These are phyloP conservation scores for Kazachstania viticola DNA, from an alignment of 805 yeast genomes.

Conservation along the genomic window DNA sequence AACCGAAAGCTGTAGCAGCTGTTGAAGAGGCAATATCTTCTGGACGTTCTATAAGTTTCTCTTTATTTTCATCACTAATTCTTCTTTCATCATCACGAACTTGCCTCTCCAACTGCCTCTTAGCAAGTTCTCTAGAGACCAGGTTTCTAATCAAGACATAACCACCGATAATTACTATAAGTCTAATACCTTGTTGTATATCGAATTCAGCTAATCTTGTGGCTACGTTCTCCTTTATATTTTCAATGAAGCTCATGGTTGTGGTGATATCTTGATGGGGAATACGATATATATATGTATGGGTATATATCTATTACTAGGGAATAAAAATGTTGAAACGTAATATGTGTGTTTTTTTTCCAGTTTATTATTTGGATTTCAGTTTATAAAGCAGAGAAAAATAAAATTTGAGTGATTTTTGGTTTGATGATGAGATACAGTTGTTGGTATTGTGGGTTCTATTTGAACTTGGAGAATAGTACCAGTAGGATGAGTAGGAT, in stretches of 20 bases:
- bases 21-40: conserved; percentile 19
- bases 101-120: conserved; percentile 42
- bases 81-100: conserved; percentile 27
- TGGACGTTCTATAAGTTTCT: conserved; percentile 28
- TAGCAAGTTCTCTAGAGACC: conserved; percentile 45
- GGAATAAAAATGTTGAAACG: too few species aligned
- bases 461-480: conserved; percentile 70
- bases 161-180: conserved; percentile 45
- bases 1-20: conserved; percentile 38
- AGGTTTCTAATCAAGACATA: conserved; percentile 48
- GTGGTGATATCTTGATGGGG: too few species aligned
- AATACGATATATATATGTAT: too few species aligned
- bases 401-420: too few species aligned
- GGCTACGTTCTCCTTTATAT: conserved; percentile 1
- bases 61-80: conserved; percentile 24
- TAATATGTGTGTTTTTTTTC: too few species aligned
- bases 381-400: too few species aligned
- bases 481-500: conserved; percentile 73
- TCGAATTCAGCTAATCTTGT: conserved; percentile 6
- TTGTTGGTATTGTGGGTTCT: too few species aligned
- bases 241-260: too few species aligned
- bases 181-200: conserved; percentile 11
- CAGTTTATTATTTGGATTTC: too few species aligned
- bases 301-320: too few species aligned
- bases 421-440: too few species aligned